Base-by-base conservation (phyloP, 2,329 filamentous ascomycete species). In the Bretziella fagacearum region DNA sequence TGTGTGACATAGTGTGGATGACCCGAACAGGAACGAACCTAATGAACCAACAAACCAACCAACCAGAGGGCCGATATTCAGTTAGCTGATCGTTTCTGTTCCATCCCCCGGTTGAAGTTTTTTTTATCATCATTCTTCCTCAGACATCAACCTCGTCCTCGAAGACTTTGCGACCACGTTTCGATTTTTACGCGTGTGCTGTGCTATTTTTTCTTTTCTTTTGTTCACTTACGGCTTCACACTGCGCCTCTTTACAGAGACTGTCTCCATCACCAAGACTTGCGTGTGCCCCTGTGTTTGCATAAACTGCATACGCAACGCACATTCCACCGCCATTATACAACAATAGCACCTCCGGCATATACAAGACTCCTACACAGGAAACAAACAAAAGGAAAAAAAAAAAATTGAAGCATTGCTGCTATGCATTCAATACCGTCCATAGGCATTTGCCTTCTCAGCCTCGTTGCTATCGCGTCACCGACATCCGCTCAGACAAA, bases 401-500 rank as follows among this genome's bases (percentile, higher is more conserved):
- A n/a, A n/a, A n/a, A n/a, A n/a, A n/a, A n/a, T n/a, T n/a, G n/a
- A n/a, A n/a, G n/a, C n/a, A 20, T 22, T 20, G 20, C 18, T 20
- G 17, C 7, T 18, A 39, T 39, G 35, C 18, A 39, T 18, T 39
- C 35, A 39, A 39, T 39, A 39, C 18, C 35, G 35, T n/a, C 6
- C 8, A 20, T 44, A 10, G 8, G 41, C 25, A 7, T 44, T 7
- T 18, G 41, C 26, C 26, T 44, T 20, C 27, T 44, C n/a, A 20
- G 26, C 11, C 10, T 44, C 10, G 20, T 44, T 7, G 41, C 27
- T 15, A 17, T 23, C 8, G 4, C 17, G 13, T 6, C 26, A 8
- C 7, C 41, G 1, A 10, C 42, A 20, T 36, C 43, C 27, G 47
- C 43, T 36, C 47, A 49, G 43, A 49, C 42, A 26, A 51, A 49